Evolutionary conservation across 2,329 filamentous ascomycete species (phyloP), one percentile per base, ranked within the genome.

Genomic region (Colletotrichum cuscutae): DNA sequence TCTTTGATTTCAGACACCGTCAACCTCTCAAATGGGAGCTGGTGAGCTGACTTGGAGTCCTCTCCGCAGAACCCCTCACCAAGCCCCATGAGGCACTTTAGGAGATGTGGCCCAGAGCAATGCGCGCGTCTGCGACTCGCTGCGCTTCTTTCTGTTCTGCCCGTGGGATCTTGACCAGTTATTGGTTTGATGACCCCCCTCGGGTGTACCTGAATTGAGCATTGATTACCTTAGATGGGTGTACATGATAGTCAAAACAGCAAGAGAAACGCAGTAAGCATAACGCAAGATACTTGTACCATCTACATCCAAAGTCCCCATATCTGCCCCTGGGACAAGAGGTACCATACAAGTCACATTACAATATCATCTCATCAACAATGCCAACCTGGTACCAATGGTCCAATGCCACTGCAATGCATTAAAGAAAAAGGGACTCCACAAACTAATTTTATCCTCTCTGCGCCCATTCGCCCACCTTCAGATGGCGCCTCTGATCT

Each of bases 401-500:
- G 32, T 24, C 22, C n/a, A 19, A 22, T 42, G 54, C 42, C 30
- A 70, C 22, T 54, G 19, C 42, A 65, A 54, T 70, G 63, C 68
- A 67, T 64, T 72, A 7, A 30, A 60, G 28, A 46, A 26, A 58
- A 63, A 37, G 32, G 57, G 52, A 60, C 52, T 56, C 65, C 65
- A 68, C 58, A 24, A 26, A 30, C 64, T 58, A 69, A 69, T 53
- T 72, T 72, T 46, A 26, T 71, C 12, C 5, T 49, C 46, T 54
- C 32, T 46, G 37, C 54, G 46, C 26, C 24, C 24, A 66, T 71
- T 71, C 32, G 63, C 26, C 59, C 52, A 12, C 49, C 65, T 68
- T 72, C 69, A 72, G 65, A 68, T 57, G 52, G 69, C 65, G 65
- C 49, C 32, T 35, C 58, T 56, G 30, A 60, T 67, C 54, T 19